Evolutionary conservation across 345 rosid genomes (phyloP).

Genomic region (Euphorbia pulcherrima): DNA sequence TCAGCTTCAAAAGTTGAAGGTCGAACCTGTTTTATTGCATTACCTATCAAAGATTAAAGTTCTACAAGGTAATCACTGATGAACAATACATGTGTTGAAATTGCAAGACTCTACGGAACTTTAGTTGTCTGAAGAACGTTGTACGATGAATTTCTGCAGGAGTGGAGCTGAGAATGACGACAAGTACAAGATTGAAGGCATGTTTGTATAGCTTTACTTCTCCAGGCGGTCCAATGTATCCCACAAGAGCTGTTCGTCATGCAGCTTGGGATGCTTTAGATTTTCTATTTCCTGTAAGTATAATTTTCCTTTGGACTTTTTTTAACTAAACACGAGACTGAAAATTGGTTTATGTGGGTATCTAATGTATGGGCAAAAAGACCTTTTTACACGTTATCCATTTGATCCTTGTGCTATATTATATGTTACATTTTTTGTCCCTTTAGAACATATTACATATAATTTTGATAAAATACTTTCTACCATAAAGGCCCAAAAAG

Average conservation of each 20-base stretch:
- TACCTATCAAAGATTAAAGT: constrained; percentile 74
- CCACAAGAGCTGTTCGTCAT: constrained; percentile 97
- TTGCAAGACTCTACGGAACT: background rate
- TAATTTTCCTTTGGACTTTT: background rate
- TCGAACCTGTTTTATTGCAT: constrained; percentile 92
- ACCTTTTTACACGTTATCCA: too few species aligned
- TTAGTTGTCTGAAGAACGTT: constrained; percentile 1
- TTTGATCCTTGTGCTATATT: too few species aligned
- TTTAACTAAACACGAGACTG: background rate
- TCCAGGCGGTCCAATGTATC: constrained; percentile 98
- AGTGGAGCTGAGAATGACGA: constrained; percentile 90
- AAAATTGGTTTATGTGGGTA: background rate
- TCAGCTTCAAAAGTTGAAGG: constrained; percentile 95
- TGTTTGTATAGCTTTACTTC: constrained; percentile 94
- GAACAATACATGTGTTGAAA: background rate
- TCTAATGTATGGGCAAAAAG: too few species aligned
- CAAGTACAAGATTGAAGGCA: constrained; percentile 87
- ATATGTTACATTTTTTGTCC: too few species aligned
- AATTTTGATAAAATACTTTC: too few species aligned
- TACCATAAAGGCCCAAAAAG: too few species aligned
- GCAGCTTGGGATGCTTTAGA: constrained; percentile 97
- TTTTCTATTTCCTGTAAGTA: constrained; percentile 89
- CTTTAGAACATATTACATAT: too few species aligned
- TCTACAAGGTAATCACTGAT: constrained; percentile 56
- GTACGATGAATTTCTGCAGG: constrained; percentile 41